A percentile compares a stretch with the other conserved stretches of the same genome.
Conservation (phyloP, 2,329 filamentous ascomycete genomes). For the Lomentospora prolificans region DNA sequence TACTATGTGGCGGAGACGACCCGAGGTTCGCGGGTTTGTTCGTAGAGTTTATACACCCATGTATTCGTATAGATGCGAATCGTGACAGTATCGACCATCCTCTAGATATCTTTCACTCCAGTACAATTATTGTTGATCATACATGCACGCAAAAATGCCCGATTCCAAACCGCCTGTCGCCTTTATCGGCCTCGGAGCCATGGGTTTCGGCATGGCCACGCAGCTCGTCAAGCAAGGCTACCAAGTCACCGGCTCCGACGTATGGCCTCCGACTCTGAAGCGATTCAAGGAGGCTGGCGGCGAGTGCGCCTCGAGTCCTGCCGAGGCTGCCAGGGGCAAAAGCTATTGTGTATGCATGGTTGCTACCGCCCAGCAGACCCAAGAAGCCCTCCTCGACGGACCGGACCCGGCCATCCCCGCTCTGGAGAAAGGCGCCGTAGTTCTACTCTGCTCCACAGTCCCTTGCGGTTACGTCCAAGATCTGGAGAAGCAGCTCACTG, state of each 20-base stretch:
- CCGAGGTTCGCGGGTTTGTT: background rate
- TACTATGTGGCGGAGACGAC: background rate
- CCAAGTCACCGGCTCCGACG: conserved; percentile 60
- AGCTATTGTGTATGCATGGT: conserved; percentile 65
- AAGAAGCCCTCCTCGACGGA: conserved; percentile 53
- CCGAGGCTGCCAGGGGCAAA: conserved; percentile 49
- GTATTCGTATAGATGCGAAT: too few species aligned
- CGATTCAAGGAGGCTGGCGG: conserved; percentile 56
- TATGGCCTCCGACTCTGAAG: conserved; percentile 57
- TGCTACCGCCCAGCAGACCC: conserved; percentile 59
- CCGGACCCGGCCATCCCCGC: conserved; percentile 35
- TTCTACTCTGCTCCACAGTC: conserved; percentile 63
- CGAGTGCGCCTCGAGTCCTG: conserved; percentile 45
- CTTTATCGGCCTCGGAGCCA: conserved; percentile 69
- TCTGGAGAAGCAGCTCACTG: conserved; percentile 45
- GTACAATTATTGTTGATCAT: background rate
- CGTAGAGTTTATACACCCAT: background rate
- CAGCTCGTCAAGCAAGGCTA: conserved; percentile 60
- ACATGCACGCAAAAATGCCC: conserved; percentile 14
- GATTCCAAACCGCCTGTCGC: conserved; percentile 33
- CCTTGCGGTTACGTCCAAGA: conserved; percentile 55
- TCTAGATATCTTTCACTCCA: too few species aligned
- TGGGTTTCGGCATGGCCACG: conserved; percentile 76
- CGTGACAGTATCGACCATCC: too few species aligned
- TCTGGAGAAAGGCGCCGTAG: conserved; percentile 46